Evolutionary conservation across 805 yeast species (phyloP), one percentile per base, ranked within the genome.

Genomic region (Isabelozyma gotoi): DNA sequence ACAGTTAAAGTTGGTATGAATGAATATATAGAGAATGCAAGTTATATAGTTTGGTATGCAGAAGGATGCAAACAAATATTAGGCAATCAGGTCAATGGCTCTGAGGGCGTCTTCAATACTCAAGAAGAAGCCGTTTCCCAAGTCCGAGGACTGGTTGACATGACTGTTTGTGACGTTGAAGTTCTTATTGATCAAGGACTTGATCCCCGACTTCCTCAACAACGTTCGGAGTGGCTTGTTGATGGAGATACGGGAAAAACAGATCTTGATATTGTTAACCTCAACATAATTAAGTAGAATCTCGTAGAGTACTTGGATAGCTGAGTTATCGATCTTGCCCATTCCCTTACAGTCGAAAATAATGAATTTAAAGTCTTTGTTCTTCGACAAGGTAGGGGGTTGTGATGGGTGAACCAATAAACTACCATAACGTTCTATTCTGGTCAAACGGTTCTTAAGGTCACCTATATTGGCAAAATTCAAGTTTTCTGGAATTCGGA

Each of bases 391-490:
- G 11, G 64, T 59, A 19, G 74, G 63, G 32, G 85, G 86, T 18
- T 77, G 77, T 1, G 89, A 87, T 0, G 96, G 96, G 56, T 90
- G 96, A 12, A 77, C 78, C 39, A 73, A 75, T 18, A 82, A 73
- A 0, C 95, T 81, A 0, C 96, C 95, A 54, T 86, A 88, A 42
- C 78, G 66, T 57, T 90, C 96, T 20, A 90, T 67, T 36, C 96
- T 70, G 35, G 74, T 68, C 45, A 90, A 67, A 31, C 92, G 71
- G 44, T 78, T 71, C 47, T 84, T 81, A 47, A 90, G 68, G 52
- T 88, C 95, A 19, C 85, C 85, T 6, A 91, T 77, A 60, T 91
- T 90, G 33, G 96, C 88, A 63, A 90, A 90, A 4, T 91, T 88
- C 46, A 90, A 69, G 1, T 97, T 96, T 57, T 90, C 97, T 0